phyloP scores from a whole-genome alignment of 345 rosid genomes.

The Arabis alpina region DNA sequence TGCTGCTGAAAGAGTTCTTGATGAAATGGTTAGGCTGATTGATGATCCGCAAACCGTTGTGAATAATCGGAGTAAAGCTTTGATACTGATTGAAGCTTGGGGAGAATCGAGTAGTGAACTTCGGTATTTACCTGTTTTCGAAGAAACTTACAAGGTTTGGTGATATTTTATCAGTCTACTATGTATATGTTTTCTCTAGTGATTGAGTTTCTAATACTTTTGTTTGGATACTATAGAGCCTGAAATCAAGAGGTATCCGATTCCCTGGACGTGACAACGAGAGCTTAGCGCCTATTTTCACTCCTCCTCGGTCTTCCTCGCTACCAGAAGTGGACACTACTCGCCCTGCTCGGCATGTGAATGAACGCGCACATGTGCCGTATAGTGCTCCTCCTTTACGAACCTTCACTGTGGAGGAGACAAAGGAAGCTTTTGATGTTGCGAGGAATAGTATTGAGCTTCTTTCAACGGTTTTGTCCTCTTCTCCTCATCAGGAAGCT shows the following conservation, averaged over 20 bases:
- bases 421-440: slow-evolving; percentile 88
- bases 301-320: slow-evolving; percentile 71
- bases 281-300: slow-evolving; percentile 89
- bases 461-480: slow-evolving; percentile 75
- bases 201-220: slow-evolving; percentile 8
- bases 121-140: slow-evolving; percentile 88
- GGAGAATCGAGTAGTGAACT: slow-evolving; percentile 89
- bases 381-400: slow-evolving; percentile 51
- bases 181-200: not conserved
- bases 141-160: slow-evolving; percentile 88
- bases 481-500: slow-evolving; percentile 82
- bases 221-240: slow-evolving; percentile 52
- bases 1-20: slow-evolving; percentile 94
- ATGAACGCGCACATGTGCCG: slow-evolving; percentile 52
- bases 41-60: slow-evolving; percentile 96
- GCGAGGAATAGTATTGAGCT: slow-evolving; percentile 92
- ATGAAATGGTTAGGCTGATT: slow-evolving; percentile 92
- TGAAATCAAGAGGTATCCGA: slow-evolving; percentile 82
- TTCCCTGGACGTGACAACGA: slow-evolving; percentile 95
- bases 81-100: slow-evolving; percentile 86
- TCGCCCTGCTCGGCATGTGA: slow-evolving; percentile 50
- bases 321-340: slow-evolving; percentile 53
- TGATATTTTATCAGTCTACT: slow-evolving; percentile 10
- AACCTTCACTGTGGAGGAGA: slow-evolving; percentile 73
- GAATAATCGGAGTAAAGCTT: slow-evolving; percentile 81